These are phyloP conservation scores for Aspergillus olivimuriae DNA, from an alignment of 495 filamentous ascomycete species.

Conservation along the genomic window DNA sequence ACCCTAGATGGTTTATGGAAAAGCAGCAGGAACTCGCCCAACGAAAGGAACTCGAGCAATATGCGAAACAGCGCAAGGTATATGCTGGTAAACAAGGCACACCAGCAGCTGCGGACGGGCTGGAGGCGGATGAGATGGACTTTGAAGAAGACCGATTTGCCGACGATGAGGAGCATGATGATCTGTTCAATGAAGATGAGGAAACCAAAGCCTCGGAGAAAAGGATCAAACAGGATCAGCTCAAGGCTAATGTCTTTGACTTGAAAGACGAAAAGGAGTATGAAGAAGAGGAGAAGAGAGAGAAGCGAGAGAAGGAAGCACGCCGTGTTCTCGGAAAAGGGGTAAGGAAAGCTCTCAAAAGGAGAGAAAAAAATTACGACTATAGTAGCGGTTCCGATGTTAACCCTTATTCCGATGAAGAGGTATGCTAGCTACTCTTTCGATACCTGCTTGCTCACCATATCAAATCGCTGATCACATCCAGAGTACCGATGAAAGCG, in stretches of 20 bases:
- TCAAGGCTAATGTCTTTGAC: slow-evolving; percentile 80
- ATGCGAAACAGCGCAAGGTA: slow-evolving; percentile 42
- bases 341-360: slow-evolving; percentile 71
- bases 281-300: slow-evolving; percentile 67
- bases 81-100: slow-evolving; percentile 37
- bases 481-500: slow-evolving; percentile 40
- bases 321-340: slow-evolving; percentile 64
- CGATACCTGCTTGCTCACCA: neutral
- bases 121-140: slow-evolving; percentile 54
- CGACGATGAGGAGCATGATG: slow-evolving; percentile 81
- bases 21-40: slow-evolving; percentile 43
- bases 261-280: slow-evolving; percentile 80
- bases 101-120: slow-evolving; percentile 35
- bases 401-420: slow-evolving; percentile 66
- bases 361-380: slow-evolving; percentile 75
- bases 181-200: slow-evolving; percentile 79
- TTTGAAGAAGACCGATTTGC: slow-evolving; percentile 65
- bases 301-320: slow-evolving; percentile 61
- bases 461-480: slow-evolving; percentile 1
- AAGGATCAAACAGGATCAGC: slow-evolving; percentile 79
- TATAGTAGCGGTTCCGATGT: slow-evolving; percentile 70
- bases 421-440: slow-evolving; percentile 26
- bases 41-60: slow-evolving; percentile 43
- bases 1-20: slow-evolving; percentile 75
- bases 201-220: slow-evolving; percentile 82